Conservation (phyloP, 2,329 filamentous ascomycete genomes). For the Kalaharituber pfeilii region DNA sequence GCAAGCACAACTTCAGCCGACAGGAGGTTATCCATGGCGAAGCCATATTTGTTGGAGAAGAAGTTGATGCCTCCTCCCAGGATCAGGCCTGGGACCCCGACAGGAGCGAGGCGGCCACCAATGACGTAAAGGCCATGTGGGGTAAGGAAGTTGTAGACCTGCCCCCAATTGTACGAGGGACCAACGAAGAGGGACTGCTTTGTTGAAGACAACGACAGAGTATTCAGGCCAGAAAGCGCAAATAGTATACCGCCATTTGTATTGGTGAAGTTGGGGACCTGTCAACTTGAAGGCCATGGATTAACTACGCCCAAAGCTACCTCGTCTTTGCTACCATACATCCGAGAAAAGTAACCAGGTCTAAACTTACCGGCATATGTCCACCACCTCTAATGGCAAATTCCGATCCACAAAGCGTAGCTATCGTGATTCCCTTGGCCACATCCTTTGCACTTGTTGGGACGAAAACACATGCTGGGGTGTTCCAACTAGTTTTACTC, state of each 20-base stretch:
- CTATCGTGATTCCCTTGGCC: slow-evolving; percentile 19
- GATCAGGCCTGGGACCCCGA: slow-evolving; percentile 33
- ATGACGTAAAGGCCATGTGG: slow-evolving; percentile 31
- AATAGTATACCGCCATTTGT: slow-evolving; percentile 24
- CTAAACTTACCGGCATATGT: slow-evolving; percentile 21
- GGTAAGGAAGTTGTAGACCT: slow-evolving; percentile 29
- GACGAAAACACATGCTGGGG: slow-evolving; percentile 19
- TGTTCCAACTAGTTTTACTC: not conserved
- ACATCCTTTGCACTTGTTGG: slow-evolving; percentile 23
- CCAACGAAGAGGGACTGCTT: slow-evolving; percentile 14
- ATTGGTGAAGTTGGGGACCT: slow-evolving; percentile 22
- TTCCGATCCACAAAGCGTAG: slow-evolving; percentile 12
- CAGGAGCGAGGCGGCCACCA: slow-evolving; percentile 32
- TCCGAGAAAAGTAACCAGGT: no score
- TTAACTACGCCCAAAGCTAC: no score
- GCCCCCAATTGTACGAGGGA: slow-evolving; percentile 32
- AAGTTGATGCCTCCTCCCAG: slow-evolving; percentile 23
- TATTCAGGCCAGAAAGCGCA: slow-evolving; percentile 16
- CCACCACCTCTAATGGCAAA: slow-evolving; percentile 24
- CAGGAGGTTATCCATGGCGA: slow-evolving; percentile 21
- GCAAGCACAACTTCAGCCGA: slow-evolving; percentile 22
- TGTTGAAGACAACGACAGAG: slow-evolving; percentile 8
- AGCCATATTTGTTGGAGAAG: slow-evolving; percentile 22
- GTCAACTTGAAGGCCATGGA: not conserved
- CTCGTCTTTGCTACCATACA: no score